Base-by-base conservation (phyloP, 108 stramenopile genomes). In the Cyclotella atomus region DNA sequence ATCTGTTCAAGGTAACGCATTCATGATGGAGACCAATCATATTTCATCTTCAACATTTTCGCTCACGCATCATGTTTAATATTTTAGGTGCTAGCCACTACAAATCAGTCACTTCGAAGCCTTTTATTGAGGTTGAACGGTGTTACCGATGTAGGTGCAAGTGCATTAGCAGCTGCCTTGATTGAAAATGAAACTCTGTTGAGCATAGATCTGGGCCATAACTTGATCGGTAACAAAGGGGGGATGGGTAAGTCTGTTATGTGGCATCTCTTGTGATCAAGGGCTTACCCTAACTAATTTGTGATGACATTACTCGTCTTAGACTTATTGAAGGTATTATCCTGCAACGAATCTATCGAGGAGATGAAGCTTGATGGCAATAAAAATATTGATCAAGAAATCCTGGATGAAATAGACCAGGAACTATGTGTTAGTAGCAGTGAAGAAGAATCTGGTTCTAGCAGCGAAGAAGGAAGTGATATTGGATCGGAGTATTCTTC, bases 281-380 rank as follows among this genome's bases (percentile, higher is more conserved):
- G 12, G 7, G 7, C 38, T 9, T 12, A 12, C 12, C 38, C 12
- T 12, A 41, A 41, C 38, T 41, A 9, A 12, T 49, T 49, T 49
- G 9, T 49, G 10, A 49, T 4, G 9, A n/a, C 47, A 49, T 49
- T 19, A 4, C 4, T 49, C n/a, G 16, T 4, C 47, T 7, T 9
- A 49, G 77, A 78, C 32, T 36, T 78, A 29, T 65, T 78, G 19
- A 78, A 78, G 49, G 77, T 78, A 14, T 55, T 78, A 46, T 43
- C 54, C 7, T 56, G 62, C 24, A 78, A 78, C 50, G 77, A 78
- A 27, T 65, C 69, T 0, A 55, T 70, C 43, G 63, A 59, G 34
- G 47, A 57, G 32, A 55, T 78, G 34, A 55, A 44, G 9, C 59
- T 78, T 29, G 77, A 64, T 10, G 77, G 77, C 12, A 78, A 78